These are phyloP conservation scores for Parastagonospora nodorum DNA, from an alignment of 2,329 filamentous ascomycete species.

Conservation along the genomic window DNA sequence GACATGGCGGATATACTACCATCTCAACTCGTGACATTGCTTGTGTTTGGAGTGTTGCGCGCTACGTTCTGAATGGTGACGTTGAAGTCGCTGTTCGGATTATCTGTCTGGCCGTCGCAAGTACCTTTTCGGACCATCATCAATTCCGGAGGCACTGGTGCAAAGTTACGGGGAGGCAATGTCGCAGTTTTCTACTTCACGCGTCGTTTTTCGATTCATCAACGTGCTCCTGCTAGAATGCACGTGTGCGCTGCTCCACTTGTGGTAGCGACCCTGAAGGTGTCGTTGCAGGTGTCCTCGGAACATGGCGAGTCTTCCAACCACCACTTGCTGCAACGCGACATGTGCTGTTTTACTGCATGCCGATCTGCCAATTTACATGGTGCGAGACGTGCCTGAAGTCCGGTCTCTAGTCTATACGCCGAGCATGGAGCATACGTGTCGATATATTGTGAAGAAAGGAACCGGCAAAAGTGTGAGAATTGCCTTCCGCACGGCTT, in stretches of 20 bases:
- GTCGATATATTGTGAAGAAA: no score
- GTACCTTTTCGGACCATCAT: slow-evolving; percentile 19
- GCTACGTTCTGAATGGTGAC: slow-evolving; percentile 10
- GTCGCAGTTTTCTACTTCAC: no score
- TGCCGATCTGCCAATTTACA: background rate
- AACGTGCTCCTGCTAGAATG: background rate
- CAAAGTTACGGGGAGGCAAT: background rate
- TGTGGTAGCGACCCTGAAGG: no score
- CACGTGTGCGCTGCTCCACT: background rate
- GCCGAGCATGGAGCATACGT: no score
- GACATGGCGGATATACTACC: slow-evolving; percentile 17
- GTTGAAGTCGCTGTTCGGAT: slow-evolving; percentile 37
- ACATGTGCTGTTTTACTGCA: background rate
- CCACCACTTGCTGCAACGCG: no score
- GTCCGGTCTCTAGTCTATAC: no score
- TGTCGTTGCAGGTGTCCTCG: no score
- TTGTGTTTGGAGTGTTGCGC: slow-evolving; percentile 15
- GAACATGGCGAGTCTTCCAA: no score
- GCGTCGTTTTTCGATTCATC: no score
- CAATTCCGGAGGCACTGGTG: background rate
- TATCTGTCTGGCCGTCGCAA: slow-evolving; percentile 28
- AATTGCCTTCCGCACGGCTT: no score
- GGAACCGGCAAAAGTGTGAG: no score
- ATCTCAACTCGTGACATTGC: slow-evolving; percentile 2
- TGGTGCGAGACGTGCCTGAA: no score